These are phyloP conservation scores for Amanita thiersii DNA, from an alignment of 768 basidiomycete species.

Conservation along the genomic window DNA sequence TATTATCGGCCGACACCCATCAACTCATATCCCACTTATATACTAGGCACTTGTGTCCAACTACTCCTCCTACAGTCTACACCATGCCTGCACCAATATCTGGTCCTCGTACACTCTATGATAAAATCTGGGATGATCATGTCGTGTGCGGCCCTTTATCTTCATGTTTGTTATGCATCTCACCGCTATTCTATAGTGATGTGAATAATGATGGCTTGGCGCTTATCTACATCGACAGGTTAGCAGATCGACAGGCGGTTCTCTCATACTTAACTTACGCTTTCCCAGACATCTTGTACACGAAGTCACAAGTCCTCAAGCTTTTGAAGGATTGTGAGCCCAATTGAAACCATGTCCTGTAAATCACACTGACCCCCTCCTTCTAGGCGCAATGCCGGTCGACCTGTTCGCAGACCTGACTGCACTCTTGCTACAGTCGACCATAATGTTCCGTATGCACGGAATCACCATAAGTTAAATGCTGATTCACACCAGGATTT, in stretches of 20 bases:
- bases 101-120: slow-evolving; percentile 84
- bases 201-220: slow-evolving; percentile 69
- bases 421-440: slow-evolving; percentile 87
- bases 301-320: slow-evolving; percentile 92
- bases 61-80: neutral
- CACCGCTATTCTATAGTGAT: slow-evolving; percentile 36
- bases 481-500: slow-evolving; percentile 8
- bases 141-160: slow-evolving; percentile 54
- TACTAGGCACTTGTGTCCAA: neutral
- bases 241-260: too few relatives aligned
- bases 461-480: neutral
- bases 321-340: slow-evolving; percentile 76
- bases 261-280: neutral
- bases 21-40: slow-evolving; percentile 12
- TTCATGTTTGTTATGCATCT: slow-evolving; percentile 5
- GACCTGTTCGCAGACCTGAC: slow-evolving; percentile 76
- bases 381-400: slow-evolving; percentile 58
- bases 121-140: slow-evolving; percentile 98
- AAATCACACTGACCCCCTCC: slow-evolving; percentile 11
- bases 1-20: neutral
- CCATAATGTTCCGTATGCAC: slow-evolving; percentile 77
- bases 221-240: slow-evolving; percentile 81
- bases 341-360: neutral
- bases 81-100: slow-evolving; percentile 18
- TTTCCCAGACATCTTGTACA: slow-evolving; percentile 56